Conservation (phyloP, 768 basidiomycete species). For the Russula olivacea region DNA sequence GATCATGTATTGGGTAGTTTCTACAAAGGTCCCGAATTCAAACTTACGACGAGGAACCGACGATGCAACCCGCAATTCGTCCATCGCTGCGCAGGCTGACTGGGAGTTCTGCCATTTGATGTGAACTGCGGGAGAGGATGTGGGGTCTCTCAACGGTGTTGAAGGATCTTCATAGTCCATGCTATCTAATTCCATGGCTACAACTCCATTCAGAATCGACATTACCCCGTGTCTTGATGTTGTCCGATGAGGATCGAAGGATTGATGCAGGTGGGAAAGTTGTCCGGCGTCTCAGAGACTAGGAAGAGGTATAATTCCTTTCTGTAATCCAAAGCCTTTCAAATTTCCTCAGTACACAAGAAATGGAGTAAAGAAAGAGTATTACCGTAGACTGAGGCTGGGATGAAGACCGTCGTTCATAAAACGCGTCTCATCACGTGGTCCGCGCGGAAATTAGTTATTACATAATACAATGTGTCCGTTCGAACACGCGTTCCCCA, state of each 20-base stretch:
- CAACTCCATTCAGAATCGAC: conserved; percentile 16
- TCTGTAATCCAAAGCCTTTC: neutral
- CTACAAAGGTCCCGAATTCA: neutral
- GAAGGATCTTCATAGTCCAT: conserved; percentile 4
- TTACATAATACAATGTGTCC: neutral
- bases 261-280: neutral
- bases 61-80: conserved; percentile 16
- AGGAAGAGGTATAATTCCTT: neutral
- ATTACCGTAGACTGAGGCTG: neutral
- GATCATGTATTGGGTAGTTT: neutral
- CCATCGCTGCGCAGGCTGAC: conserved; percentile 19
- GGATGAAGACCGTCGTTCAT: neutral
- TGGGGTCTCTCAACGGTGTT: conserved; percentile 13
- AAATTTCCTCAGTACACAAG: neutral
- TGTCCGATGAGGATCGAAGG: neutral
- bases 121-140: conserved; percentile 9
- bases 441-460: neutral
- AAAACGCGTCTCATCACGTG: conserved; percentile 7
- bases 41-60: conserved; percentile 14
- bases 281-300: neutral
- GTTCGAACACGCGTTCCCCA: too few relatives aligned
- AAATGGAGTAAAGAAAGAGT: neutral
- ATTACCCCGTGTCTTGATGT: neutral
- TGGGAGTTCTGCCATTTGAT: conserved; percentile 23
- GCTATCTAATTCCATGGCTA: conserved; percentile 8